phyloP scores from a whole-genome alignment of 768 basidiomycete species.

The Lepiota subincarnata region DNA sequence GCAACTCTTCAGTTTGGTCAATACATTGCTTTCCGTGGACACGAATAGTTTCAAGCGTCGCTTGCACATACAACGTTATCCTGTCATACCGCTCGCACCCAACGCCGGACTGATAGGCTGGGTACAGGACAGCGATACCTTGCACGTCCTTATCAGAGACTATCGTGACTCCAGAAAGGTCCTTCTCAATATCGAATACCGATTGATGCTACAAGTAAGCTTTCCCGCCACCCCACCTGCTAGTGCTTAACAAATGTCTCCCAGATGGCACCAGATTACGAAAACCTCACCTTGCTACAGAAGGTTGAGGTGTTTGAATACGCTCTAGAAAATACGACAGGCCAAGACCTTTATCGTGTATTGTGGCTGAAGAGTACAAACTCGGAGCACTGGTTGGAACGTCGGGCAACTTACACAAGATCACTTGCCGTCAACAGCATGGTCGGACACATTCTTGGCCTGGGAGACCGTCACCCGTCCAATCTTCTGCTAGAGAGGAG shows the following conservation, averaged over 20 bases:
- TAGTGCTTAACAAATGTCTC: conserved; percentile 2
- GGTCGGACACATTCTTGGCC: conserved; percentile 96
- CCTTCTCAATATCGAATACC: conserved; percentile 94
- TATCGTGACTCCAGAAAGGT: conserved; percentile 97
- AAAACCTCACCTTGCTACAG: conserved; percentile 87
- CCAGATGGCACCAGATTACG: conserved; percentile 99
- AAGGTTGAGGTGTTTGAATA: conserved; percentile 99
- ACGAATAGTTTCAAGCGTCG: conserved; percentile 95
- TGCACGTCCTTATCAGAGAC: conserved; percentile 94
- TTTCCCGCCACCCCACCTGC: background rate
- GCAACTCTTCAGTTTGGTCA: conserved; percentile 97
- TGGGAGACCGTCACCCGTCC: conserved; percentile 97
- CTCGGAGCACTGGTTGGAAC: conserved; percentile 97
- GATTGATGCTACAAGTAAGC: conserved; percentile 93
- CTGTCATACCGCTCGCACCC: conserved; percentile 92
- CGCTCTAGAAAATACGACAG: conserved; percentile 95
- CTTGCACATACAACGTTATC: conserved; percentile 88
- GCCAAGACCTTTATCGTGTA: conserved; percentile 95
- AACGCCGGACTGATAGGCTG: conserved; percentile 93
- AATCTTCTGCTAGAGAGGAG: conserved; percentile 89
- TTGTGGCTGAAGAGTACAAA: conserved; percentile 94
- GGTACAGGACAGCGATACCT: conserved; percentile 93
- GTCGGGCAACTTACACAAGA: conserved; percentile 92
- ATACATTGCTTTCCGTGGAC: conserved; percentile 89
- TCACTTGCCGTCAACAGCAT: conserved; percentile 96